A percentile compares a stretch with the other conserved stretches of the same genome.
Conservation (phyloP, 176 grass and related monocot species). For the Hordeum vulgare region MorexV3_pseudomolecules_assembly NC_058523.1:140959315-140959814, state of each 20-base stretch:
- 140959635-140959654: conserved; percentile 49
- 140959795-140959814: conserved; percentile 41
- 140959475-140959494: conserved; percentile 56
- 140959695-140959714: conserved; percentile 28
- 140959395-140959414: conserved; percentile 54
- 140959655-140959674: conserved; percentile 38
- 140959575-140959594: neutral
- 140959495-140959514: conserved; percentile 8
- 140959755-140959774: no score
- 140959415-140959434: conserved; percentile 41
- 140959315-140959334: conserved; percentile 16
- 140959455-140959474: conserved; percentile 69
- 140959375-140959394: conserved; percentile 61
- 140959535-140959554: neutral
- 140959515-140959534: conserved; percentile 11
- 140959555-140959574: neutral
- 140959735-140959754: no score
- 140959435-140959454: conserved; percentile 59
- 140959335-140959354: conserved; percentile 53
- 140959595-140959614: conserved; percentile 81
- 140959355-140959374: conserved; percentile 67
- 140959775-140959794: neutral
- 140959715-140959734: neutral
- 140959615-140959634: conserved; percentile 11
- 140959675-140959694: conserved; percentile 23